Evolutionary conservation across 164 flowering plant species (phyloP), one percentile per base, ranked within the genome.

Genomic region (Cinnamomum micranthum): DNA sequence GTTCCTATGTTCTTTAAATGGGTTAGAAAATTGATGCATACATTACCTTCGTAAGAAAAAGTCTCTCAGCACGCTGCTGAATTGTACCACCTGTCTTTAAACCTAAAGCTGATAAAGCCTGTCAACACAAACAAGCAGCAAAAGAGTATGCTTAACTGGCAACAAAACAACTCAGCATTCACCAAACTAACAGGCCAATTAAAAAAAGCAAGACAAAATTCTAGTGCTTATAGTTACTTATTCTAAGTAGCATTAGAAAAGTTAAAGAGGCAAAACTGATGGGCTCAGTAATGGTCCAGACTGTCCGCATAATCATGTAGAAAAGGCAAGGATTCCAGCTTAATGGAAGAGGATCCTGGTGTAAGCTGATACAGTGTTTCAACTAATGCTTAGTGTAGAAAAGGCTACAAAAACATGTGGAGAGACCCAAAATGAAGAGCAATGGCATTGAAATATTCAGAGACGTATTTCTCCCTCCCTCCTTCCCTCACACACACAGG

Each of bases 51-150:
- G 95, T 91, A 27, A 93, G 92, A 77, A 96, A 91, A 79, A 96
- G 92, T 82, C 99, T 91, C 82, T 96, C 98, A 50, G 98, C 98
- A 69, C 98, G 94, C 81, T 96, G 97, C 84, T 88, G 89, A 73
- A 92, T 73, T 28, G 98, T 96, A 69, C 99, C 99, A 72, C 99
- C 99, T 14, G 91, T 77, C 84, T 96, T 96, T 50, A 96, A 80
- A 71, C 99, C 98, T 50, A 91, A 79, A 74, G 94, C 94, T 73
- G 89, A 89, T 88, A 96, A 79, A 74, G 89, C 97, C 99, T 96
- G 84, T 41, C 47, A 41, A 41, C 11, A 41, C 58, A 84, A 50
- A 75, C 15, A 59, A 55, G 15, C 33, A 71, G 63, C 58, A 71
- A 62, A 11, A 7, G 25, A 58, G 69, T 31, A 67, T 20, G n/a